phyloP scores from a whole-genome alignment of 306 rosid genomes.

The Prunus davidiana region DNA sequence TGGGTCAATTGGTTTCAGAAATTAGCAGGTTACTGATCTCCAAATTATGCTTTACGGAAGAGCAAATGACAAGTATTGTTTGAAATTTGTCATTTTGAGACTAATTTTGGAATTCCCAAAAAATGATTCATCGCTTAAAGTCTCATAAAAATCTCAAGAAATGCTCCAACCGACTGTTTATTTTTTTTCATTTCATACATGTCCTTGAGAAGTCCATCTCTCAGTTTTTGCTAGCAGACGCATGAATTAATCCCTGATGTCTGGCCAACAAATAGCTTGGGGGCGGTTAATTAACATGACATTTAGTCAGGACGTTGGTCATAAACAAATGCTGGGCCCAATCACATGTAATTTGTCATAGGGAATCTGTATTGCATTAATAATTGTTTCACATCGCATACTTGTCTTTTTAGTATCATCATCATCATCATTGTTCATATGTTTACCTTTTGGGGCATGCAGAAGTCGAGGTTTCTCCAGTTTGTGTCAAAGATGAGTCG shows the following conservation, averaged over 20 bases:
- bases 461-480: slow-evolving; percentile 96
- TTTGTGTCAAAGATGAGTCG: slow-evolving; percentile 98
- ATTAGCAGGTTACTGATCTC: background rate
- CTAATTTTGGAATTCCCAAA: background rate
- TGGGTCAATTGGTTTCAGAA: background rate
- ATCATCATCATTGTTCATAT: background rate
- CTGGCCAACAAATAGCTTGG: background rate
- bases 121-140: background rate
- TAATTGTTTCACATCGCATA: background rate
- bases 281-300: background rate
- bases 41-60: background rate
- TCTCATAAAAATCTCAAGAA: background rate
- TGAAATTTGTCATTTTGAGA: background rate
- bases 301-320: background rate
- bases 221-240: background rate
- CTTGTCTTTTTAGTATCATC: background rate
- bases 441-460: slow-evolving; percentile 24
- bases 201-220: background rate
- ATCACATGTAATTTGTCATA: background rate
- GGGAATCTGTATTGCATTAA: background rate
- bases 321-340: background rate
- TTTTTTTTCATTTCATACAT: background rate
- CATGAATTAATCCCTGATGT: background rate
- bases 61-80: slow-evolving; percentile 3
- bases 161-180: background rate